Percentiles rank a stretch among this genome's conserved stretches.
Conservation (phyloP, 2,329 filamentous ascomycete genomes). For the Apiospora sp. region DNA sequence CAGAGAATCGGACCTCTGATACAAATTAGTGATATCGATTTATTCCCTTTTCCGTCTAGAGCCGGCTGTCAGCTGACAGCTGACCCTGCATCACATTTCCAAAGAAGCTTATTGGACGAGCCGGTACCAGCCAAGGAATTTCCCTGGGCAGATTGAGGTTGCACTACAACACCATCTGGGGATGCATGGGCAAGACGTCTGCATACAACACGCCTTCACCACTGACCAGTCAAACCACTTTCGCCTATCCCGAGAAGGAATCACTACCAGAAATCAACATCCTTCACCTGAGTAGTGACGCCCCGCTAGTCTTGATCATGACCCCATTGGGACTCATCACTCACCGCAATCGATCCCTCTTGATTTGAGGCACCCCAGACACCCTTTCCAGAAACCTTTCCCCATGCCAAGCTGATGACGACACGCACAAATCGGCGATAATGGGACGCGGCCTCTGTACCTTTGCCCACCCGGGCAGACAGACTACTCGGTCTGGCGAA, state of each 20-base stretch:
- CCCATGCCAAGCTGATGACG: background rate
- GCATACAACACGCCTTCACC: conserved; percentile 1
- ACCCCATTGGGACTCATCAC: background rate
- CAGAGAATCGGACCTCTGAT: background rate
- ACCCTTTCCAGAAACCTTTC: background rate
- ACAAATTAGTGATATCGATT: background rate
- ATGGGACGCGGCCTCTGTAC: background rate
- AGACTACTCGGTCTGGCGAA: background rate
- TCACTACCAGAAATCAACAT: background rate
- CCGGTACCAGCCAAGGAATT: background rate
- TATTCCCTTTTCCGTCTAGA: conserved; percentile 4
- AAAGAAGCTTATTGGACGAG: background rate
- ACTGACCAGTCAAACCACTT: background rate
- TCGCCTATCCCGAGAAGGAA: background rate
- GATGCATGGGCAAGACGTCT: background rate
- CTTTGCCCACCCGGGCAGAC: background rate
- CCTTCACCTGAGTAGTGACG: background rate
- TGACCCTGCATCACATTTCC: conserved; percentile 3
- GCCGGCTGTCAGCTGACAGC: conserved; percentile 5
- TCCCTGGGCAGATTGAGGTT: background rate
- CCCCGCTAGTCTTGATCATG: background rate
- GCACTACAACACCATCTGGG: background rate
- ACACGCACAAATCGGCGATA: background rate
- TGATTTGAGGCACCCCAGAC: background rate
- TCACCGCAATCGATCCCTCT: background rate